phyloP scores from a whole-genome alignment of 176 grass and related monocot genomes.

The Phoenix roebelenii region DNA sequence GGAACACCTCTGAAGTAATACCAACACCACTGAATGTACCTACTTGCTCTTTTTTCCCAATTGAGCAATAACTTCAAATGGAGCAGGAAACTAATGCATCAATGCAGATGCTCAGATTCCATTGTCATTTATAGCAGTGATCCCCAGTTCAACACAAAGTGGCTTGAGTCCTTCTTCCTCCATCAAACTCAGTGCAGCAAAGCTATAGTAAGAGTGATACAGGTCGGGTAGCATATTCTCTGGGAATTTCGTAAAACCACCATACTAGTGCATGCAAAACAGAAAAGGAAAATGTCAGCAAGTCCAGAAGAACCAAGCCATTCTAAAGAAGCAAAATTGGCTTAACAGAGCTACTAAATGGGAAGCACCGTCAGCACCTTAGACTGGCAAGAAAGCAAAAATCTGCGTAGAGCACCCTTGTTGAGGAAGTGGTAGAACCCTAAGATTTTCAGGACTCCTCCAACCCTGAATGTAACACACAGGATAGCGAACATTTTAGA shows the following conservation, averaged over 20 bases:
- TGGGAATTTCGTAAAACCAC: constrained; percentile 69
- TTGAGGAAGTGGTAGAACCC: constrained; percentile 49
- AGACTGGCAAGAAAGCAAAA: constrained; percentile 81
- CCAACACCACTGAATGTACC: no score
- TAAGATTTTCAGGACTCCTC: constrained; percentile 73
- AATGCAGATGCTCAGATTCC: no score
- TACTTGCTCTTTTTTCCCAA: background rate
- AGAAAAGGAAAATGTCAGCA: background rate
- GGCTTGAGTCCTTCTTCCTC: constrained; percentile 40
- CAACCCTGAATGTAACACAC: constrained; percentile 45
- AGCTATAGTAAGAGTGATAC: constrained; percentile 73
- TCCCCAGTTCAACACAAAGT: constrained; percentile 46
- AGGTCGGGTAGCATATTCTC: constrained; percentile 35
- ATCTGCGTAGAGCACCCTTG: constrained; percentile 33
- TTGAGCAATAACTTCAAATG: background rate
- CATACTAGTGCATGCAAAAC: constrained; percentile 30
- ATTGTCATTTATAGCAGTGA: constrained; percentile 7
- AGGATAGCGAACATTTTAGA: background rate
- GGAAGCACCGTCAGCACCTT: constrained; percentile 19
- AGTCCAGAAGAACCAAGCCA: background rate
- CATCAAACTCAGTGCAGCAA: constrained; percentile 71
- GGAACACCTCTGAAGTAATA: no score
- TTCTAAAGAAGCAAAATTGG: background rate
- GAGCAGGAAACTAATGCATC: no score
- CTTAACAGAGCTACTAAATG: background rate